phyloP scores from a whole-genome alignment of 257 asterid genomes.

The Oldenlandia corymbosa region DNA sequence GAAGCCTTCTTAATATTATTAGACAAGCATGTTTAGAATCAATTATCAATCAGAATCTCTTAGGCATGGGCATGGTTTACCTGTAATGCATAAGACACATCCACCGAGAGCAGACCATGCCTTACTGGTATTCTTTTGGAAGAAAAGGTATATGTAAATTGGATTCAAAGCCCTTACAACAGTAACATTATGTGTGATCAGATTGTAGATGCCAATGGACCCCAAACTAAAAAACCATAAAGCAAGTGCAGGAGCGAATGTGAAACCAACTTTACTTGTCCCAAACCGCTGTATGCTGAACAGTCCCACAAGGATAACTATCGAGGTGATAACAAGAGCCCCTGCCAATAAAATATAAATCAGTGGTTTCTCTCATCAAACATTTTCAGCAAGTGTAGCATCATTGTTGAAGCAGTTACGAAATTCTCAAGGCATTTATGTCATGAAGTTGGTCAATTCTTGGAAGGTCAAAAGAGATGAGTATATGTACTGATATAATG shows the following conservation, averaged over 20 bases:
- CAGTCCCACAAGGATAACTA: conserved; percentile 64
- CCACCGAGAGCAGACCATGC: conserved; percentile 99
- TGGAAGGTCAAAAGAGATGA: neutral
- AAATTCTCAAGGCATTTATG: neutral
- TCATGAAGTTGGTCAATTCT: neutral
- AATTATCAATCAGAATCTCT: neutral
- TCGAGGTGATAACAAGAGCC: conserved; percentile 81
- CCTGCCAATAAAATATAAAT: conserved; percentile 38
- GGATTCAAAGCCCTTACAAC: conserved; percentile 85
- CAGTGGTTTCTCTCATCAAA: neutral
- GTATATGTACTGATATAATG: neutral
- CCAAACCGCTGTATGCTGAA: conserved; percentile 91
- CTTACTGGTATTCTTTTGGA: conserved; percentile 51
- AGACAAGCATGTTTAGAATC: neutral
- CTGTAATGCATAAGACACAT: conserved; percentile 95
- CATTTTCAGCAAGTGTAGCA: neutral
- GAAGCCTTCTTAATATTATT: neutral
- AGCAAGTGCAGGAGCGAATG: conserved; percentile 89
- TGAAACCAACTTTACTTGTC: conserved; percentile 79
- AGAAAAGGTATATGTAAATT: conserved; percentile 67
- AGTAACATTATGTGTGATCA: conserved; percentile 55
- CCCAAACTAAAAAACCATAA: conserved; percentile 91
- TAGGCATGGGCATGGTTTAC: conserved; percentile 26
- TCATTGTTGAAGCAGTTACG: neutral
- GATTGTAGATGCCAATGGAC: conserved; percentile 73